Percentiles rank a stretch among this genome's conserved stretches.
Conservation (phyloP, 345 rosid species). For the Anacardium occidentale region DNA sequence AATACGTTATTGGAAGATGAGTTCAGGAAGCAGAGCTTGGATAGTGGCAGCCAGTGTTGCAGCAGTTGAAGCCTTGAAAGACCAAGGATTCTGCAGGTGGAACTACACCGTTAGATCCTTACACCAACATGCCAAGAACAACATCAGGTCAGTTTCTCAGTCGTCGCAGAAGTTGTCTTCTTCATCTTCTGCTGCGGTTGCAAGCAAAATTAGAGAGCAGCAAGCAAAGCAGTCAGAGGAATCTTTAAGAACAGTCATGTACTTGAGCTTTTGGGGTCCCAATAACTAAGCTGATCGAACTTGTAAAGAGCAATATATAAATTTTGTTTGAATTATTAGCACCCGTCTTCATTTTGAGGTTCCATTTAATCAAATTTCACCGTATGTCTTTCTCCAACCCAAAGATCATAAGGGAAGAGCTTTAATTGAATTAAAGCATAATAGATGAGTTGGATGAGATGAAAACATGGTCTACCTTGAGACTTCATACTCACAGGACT, state of each 20-base stretch:
- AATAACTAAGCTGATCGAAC: too few species aligned
- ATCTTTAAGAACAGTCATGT: constrained; percentile 51
- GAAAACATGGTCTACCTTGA: too few species aligned
- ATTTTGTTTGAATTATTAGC: too few species aligned
- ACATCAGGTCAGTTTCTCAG: constrained; percentile 39
- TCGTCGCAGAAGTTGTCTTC: constrained; percentile 30
- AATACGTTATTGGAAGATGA: neutral
- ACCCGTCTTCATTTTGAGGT: too few species aligned
- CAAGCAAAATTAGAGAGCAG: constrained; percentile 8
- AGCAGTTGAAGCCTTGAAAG: constrained; percentile 63
- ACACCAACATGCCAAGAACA: constrained; percentile 45
- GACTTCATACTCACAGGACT: too few species aligned
- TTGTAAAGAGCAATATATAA: too few species aligned
- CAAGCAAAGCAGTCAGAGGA: constrained; percentile 34
- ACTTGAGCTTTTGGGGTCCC: constrained; percentile 69
- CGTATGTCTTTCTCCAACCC: too few species aligned
- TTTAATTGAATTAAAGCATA: too few species aligned
- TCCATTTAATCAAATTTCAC: too few species aligned
- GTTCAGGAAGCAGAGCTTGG: constrained; percentile 47
- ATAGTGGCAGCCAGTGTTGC: constrained; percentile 47
- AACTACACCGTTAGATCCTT: constrained; percentile 41
- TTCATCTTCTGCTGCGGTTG: constrained; percentile 10
- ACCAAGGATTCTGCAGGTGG: constrained; percentile 62
- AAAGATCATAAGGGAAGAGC: too few species aligned
- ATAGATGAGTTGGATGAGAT: too few species aligned